phyloP scores from a whole-genome alignment of 345 rosid genomes.

The Euphorbia peplus region DNA sequence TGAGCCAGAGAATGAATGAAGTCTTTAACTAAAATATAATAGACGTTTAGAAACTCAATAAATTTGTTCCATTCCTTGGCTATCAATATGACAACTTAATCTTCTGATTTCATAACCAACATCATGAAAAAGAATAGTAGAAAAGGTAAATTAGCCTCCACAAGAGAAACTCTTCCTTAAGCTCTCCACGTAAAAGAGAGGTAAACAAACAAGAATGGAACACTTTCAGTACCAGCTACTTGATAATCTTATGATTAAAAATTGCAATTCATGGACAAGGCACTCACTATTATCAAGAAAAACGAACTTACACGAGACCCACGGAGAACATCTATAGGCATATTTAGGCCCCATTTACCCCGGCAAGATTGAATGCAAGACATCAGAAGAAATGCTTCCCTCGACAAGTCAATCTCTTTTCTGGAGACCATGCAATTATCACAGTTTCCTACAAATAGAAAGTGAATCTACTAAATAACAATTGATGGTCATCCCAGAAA shows the following conservation, averaged over 20 bases:
- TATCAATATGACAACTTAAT: background rate
- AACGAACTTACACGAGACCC: slow-evolving; percentile 45
- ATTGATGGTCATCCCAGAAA: background rate
- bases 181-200: background rate
- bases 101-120: background rate
- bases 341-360: slow-evolving; percentile 47
- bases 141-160: background rate
- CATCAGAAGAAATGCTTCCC: slow-evolving; percentile 43
- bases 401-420: slow-evolving; percentile 40
- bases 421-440: slow-evolving; percentile 40
- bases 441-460: slow-evolving; percentile 41
- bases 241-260: background rate
- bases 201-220: background rate
- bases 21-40: background rate
- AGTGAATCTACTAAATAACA: slow-evolving; percentile 4
- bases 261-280: slow-evolving; percentile 2
- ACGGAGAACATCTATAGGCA: slow-evolving; percentile 48
- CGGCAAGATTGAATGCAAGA: slow-evolving; percentile 36
- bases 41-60: background rate
- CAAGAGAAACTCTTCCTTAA: background rate
- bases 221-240: background rate
- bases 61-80: background rate
- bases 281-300: background rate
- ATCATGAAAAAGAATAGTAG: background rate
- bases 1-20: background rate